Percentiles rank a stretch among this genome's conserved stretches.
Conservation (phyloP, 2,329 filamentous ascomycete species). For the Microsporum ferrugineum region DNA sequence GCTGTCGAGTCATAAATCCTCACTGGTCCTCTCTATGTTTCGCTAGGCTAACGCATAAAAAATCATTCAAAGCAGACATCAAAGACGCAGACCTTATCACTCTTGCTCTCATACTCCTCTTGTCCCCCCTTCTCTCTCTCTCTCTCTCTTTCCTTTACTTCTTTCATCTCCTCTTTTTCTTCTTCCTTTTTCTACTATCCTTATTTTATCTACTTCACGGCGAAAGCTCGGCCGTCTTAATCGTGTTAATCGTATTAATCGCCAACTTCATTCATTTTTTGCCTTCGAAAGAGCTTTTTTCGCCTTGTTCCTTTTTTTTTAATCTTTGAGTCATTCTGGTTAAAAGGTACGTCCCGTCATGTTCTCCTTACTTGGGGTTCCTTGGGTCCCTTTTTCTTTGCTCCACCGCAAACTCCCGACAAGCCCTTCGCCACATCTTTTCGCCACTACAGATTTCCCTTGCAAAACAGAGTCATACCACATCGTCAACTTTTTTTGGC, state of each 20-base stretch:
- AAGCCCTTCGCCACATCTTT: too few species aligned
- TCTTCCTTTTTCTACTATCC: neutral
- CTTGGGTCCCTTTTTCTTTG: too few species aligned
- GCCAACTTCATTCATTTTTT: neutral
- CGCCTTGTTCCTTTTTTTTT: too few species aligned
- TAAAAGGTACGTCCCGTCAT: neutral
- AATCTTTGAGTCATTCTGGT: neutral
- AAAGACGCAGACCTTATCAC: neutral
- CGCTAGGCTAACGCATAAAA: too few species aligned
- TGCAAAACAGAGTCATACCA: conserved; percentile 4
- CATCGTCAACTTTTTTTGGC: conserved; percentile 3
- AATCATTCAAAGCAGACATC: neutral
- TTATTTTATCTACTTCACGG: neutral
- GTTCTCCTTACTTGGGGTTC: neutral
- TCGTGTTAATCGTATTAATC: neutral
- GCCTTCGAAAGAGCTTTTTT: neutral
- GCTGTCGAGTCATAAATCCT: neutral
- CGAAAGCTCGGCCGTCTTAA: neutral
- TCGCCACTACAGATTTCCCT: neutral
- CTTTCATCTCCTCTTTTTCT: neutral
- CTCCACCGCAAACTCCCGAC: neutral
- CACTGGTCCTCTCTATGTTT: too few species aligned
- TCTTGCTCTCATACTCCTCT: neutral
- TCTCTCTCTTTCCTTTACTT: neutral
- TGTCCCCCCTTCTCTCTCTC: neutral